A percentile compares a stretch with the other conserved stretches of the same genome.
Conservation (phyloP, 2,329 filamentous ascomycete species). For the Microthyrium microscopicum region DNA sequence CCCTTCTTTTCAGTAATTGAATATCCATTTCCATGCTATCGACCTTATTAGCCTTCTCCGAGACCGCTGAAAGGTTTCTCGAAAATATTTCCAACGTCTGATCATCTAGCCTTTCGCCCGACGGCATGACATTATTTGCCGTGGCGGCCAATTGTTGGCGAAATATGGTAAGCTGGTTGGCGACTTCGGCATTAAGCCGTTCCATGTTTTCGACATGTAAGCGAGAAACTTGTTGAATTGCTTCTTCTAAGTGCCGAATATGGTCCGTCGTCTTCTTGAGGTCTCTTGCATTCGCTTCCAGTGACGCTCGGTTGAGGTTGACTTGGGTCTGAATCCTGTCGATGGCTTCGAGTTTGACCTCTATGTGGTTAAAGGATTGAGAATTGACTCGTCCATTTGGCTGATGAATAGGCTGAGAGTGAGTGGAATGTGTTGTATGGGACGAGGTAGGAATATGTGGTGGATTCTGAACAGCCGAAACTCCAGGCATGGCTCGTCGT, state of each 20-base stretch:
- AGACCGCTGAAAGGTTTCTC: slow-evolving; percentile 22
- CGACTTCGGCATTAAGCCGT: slow-evolving; percentile 16
- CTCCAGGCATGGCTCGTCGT: not conserved
- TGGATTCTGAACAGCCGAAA: not conserved
- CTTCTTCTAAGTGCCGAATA: slow-evolving; percentile 14
- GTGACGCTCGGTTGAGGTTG: slow-evolving; percentile 25
- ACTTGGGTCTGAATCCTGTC: slow-evolving; percentile 31
- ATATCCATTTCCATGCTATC: slow-evolving; percentile 30
- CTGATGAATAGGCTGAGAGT: not conserved
- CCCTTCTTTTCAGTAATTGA: slow-evolving; percentile 30
- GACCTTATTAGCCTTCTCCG: slow-evolving; percentile 28
- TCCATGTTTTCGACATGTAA: slow-evolving; percentile 23
- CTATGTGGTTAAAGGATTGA: slow-evolving; percentile 6
- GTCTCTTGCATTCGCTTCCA: slow-evolving; percentile 18
- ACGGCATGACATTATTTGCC: not conserved
- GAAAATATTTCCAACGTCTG: slow-evolving; percentile 28
- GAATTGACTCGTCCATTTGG: slow-evolving; percentile 2
- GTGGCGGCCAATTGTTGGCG: slow-evolving; percentile 10
- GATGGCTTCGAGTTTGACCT: slow-evolving; percentile 23
- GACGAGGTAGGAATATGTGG: not conserved
- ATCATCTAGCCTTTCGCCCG: slow-evolving; percentile 11
- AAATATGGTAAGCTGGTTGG: slow-evolving; percentile 10
- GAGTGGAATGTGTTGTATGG: not conserved
- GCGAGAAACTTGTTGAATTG: slow-evolving; percentile 12
- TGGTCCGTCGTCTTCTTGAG: slow-evolving; percentile 2